Evolutionary conservation across 768 basidiomycete genomes (phyloP).

Genomic region (Rhodotorula taiwanensis): DNA sequence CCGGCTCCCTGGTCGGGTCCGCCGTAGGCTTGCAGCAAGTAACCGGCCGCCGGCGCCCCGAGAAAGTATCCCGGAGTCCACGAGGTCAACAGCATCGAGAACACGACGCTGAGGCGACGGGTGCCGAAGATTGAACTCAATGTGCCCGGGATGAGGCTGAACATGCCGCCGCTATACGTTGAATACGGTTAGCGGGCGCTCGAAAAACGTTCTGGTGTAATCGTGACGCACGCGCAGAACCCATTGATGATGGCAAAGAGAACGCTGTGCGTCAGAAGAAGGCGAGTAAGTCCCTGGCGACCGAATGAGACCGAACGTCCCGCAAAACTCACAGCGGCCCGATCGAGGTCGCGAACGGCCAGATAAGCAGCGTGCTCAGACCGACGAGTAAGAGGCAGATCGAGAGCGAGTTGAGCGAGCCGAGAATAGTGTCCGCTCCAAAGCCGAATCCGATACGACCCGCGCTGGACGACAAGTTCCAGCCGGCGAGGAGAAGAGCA

Average conservation of each 20-base stretch:
- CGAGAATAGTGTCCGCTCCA: conserved; percentile 38
- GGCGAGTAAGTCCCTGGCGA: too few species aligned
- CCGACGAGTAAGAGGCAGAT: conserved; percentile 35
- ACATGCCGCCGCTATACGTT: conserved; percentile 38
- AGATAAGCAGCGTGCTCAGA: conserved; percentile 37
- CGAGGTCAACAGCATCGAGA: conserved; percentile 28
- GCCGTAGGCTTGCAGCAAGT: conserved; percentile 40
- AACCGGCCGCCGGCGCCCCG: conserved; percentile 41
- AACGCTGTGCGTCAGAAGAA: too few species aligned
- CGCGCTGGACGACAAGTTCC: conserved; percentile 40
- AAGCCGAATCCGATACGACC: conserved; percentile 40
- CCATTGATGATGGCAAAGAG: conserved; percentile 38
- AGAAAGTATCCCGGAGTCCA: conserved; percentile 15
- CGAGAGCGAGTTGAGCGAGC: conserved; percentile 40
- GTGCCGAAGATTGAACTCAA: conserved; percentile 32
- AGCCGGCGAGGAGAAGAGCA: conserved; percentile 38
- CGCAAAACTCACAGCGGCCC: conserved; percentile 35
- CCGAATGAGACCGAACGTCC: too few species aligned
- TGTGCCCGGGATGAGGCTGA: conserved; percentile 39
- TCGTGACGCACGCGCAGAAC: conserved; percentile 18
- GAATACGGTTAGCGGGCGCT: too few species aligned
- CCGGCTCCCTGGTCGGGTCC: conserved; percentile 31
- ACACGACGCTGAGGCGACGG: conserved; percentile 15
- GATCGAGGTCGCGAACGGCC: conserved; percentile 39
- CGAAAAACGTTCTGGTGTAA: too few species aligned